Evolutionary conservation across 2,329 filamentous ascomycete genomes (phyloP).

Genomic region (Hypoxylon sp.): DNA sequence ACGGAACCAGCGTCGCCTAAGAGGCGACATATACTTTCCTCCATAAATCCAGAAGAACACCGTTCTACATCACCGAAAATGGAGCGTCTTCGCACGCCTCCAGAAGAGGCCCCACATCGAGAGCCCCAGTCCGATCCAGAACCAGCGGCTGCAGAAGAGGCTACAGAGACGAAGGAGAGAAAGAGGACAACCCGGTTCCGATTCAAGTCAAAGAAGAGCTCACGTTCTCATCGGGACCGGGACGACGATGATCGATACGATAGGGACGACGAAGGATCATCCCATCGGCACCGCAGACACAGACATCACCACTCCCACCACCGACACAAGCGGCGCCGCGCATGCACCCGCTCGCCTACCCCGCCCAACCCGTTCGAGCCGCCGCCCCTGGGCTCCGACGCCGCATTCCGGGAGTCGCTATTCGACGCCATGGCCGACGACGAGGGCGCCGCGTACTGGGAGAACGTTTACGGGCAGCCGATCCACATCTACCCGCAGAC

Average conservation of each 20-base stretch:
- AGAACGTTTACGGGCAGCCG: constrained; percentile 94
- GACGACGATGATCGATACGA: constrained; percentile 31
- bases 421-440: constrained; percentile 98
- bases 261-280: constrained; percentile 28
- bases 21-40: constrained; percentile 52
- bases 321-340: constrained; percentile 46
- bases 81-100: constrained; percentile 17
- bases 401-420: constrained; percentile 90
- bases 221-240: constrained; percentile 44
- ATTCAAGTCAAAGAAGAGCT: constrained; percentile 55
- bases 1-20: constrained; percentile 48
- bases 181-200: constrained; percentile 54
- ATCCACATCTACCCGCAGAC: constrained; percentile 81
- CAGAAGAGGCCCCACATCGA: constrained; percentile 26
- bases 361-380: constrained; percentile 61
- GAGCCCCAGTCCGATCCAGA: constrained; percentile 33
- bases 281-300: constrained; percentile 42
- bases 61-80: constrained; percentile 37
- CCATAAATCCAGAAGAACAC: constrained; percentile 49
- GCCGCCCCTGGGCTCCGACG: constrained; percentile 71
- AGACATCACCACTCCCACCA: constrained; percentile 49
- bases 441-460: constrained; percentile 95
- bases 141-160: constrained; percentile 25
- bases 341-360: constrained; percentile 58
- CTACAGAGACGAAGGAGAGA: constrained; percentile 25